Conservation (phyloP, 2,329 filamentous ascomycete species). For the Alternaria infectoria region DNA sequence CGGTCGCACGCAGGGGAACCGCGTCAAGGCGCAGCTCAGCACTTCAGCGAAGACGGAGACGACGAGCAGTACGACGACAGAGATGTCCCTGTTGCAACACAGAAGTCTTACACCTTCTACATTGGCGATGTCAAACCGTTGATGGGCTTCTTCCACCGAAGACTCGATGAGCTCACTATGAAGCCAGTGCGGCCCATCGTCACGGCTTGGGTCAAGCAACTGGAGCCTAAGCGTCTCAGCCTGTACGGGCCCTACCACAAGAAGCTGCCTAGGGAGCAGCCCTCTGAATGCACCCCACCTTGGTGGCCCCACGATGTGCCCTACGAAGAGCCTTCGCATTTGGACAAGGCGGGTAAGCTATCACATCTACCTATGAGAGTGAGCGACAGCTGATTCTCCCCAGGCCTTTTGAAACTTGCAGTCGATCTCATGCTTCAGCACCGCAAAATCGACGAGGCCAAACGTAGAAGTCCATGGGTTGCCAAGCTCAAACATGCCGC, state of each 20-base stretch:
- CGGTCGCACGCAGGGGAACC: constrained; percentile 13
- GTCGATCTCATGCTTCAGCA: constrained; percentile 41
- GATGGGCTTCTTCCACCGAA: constrained; percentile 27
- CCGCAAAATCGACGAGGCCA: constrained; percentile 28
- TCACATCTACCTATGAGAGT: background rate
- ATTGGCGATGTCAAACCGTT: constrained; percentile 33
- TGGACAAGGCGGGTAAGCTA: constrained; percentile 33
- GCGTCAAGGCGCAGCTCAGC: background rate
- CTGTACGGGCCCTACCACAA: constrained; percentile 36
- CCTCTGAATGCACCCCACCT: constrained; percentile 22
- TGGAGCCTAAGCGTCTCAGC: constrained; percentile 34
- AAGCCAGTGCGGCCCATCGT: constrained; percentile 40
- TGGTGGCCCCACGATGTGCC: constrained; percentile 41
- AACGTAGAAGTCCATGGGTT: constrained; percentile 35
- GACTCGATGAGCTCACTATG: constrained; percentile 41
- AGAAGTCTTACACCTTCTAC: constrained; percentile 25
- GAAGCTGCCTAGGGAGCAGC: constrained; percentile 17
- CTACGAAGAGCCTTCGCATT: constrained; percentile 43
- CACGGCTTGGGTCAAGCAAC: constrained; percentile 40
- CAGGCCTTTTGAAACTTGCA: constrained; percentile 35
- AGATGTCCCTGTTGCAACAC: constrained; percentile 11
- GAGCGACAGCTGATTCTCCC: constrained; percentile 3
- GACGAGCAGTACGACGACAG: background rate
- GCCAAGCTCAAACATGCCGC: constrained; percentile 29
- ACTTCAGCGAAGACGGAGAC: constrained; percentile 7